Base-by-base conservation (phyloP, 2,329 filamentous ascomycete species). In the Byssoonygena ceratinophila region DNA sequence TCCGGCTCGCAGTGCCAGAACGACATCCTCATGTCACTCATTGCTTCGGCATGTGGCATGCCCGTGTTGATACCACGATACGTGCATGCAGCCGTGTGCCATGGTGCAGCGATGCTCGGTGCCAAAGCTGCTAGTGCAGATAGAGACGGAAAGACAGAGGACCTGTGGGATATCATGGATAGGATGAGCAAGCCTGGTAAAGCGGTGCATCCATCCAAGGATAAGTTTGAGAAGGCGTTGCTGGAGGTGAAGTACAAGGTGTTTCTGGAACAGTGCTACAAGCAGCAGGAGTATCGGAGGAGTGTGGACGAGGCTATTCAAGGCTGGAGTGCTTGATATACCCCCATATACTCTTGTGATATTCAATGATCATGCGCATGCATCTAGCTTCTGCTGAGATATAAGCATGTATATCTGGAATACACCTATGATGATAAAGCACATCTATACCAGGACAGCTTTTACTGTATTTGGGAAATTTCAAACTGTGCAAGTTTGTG, bases 1-100 rank as follows among this genome's bases (percentile, higher is more conserved):
- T 95, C 88, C 3, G 92, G 92, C 56, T 94, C 87, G 9, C 92
- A 97, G 69, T 98, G 92, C 75, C 90, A 96, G 71, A 98, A 98
- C 69, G 81, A 84, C 31, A 81, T 97, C 55, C 76, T 98, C 52
- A 95, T 98, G 84, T 79, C 82, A 54, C 80, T 98, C 14, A 85
- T 98, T 61, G 89, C 92, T 12, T 92, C 90, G 0, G 85, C 85
- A 0, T 97, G 91, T 71, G 77, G 82, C 60, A 90, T 95, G 83
- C 91, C 91, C 1, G 91, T 98, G 18, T 74, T 96, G 34, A 94
- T 97, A 52, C 92, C 92, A 0, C 80, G 85, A 48, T 97, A 98
- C 63, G 88, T 96, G 54, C 87, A 95, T 65, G 91, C 91, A 1
- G 92, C 92, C 4, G 92, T 98, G 5, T 91, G 95, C 23, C 90